These are phyloP conservation scores for Rhizomucor pusillus DNA, from an alignment of 371 early-diverging fungal genomes.

Conservation along the genomic window DNA sequence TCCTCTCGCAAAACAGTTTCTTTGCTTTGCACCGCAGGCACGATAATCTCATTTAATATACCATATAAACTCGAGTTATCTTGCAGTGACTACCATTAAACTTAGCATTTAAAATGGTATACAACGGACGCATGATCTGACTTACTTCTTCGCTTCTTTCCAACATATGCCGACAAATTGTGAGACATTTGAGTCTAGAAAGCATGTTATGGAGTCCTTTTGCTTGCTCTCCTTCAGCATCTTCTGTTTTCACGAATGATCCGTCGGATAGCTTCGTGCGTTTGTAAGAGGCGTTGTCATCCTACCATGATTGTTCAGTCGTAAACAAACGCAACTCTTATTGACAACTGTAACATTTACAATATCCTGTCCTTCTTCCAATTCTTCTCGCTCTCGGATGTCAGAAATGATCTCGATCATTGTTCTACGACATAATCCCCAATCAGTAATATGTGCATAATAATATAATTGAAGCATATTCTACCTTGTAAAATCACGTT, in stretches of 20 bases:
- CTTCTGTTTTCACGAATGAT: constrained; percentile 21
- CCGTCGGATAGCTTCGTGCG: constrained; percentile 13
- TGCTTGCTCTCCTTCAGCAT: constrained; percentile 27
- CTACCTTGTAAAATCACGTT: constrained; percentile 82
- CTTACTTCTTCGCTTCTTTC: constrained; percentile 67
- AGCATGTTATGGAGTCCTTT: constrained; percentile 46
- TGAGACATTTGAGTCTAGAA: constrained; percentile 68
- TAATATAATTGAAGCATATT: background rate
- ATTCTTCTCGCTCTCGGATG: constrained; percentile 16
- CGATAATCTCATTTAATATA: constrained; percentile 74
- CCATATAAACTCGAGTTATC: constrained; percentile 80
- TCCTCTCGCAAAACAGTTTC: constrained; percentile 70
- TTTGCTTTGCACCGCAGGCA: constrained; percentile 73
- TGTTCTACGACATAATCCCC: constrained; percentile 25
- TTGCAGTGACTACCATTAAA: constrained; percentile 36
- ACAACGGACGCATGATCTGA: background rate
- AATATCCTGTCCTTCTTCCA: constrained; percentile 8
- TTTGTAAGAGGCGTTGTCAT: constrained; percentile 7
- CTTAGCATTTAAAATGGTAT: background rate
- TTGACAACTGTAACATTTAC: background rate
- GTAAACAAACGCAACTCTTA: too few relatives aligned
- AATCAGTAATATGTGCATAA: background rate
- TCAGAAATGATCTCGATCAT: constrained; percentile 78
- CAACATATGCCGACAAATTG: constrained; percentile 69
- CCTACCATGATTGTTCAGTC: too few relatives aligned